Conservation (phyloP, 805 yeast genomes). For the Saccharomycopsis malanga region DNA sequence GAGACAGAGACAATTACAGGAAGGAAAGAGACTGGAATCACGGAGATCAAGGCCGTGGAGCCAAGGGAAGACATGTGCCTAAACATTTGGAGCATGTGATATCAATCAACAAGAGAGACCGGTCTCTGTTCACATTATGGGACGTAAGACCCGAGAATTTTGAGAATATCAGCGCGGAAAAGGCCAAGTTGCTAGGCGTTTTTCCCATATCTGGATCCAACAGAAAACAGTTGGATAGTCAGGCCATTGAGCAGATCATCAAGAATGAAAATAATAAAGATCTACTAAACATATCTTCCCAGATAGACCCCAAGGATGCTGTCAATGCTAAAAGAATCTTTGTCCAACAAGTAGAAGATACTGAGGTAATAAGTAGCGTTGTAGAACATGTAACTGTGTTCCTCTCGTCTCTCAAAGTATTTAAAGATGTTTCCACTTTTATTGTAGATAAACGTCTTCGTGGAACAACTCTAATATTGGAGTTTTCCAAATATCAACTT, state of each 20-base stretch:
- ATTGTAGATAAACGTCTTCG: slow-evolving; percentile 31
- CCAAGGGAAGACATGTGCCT: too few species aligned
- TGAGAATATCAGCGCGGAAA: slow-evolving; percentile 64
- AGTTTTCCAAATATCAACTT: slow-evolving; percentile 41
- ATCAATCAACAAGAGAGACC: slow-evolving; percentile 45
- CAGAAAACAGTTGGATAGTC: slow-evolving; percentile 29
- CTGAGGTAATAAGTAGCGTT: slow-evolving; percentile 29
- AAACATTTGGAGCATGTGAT: slow-evolving; percentile 33
- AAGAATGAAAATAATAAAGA: slow-evolving; percentile 12
- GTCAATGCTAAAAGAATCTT: slow-evolving; percentile 25
- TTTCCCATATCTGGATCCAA: slow-evolving; percentile 65
- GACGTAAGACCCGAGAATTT: slow-evolving; percentile 66
- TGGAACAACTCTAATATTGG: slow-evolving; percentile 38
- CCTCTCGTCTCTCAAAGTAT: slow-evolving; percentile 35
- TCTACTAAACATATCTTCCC: slow-evolving; percentile 23
- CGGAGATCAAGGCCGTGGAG: too few species aligned
- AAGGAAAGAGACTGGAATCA: too few species aligned
- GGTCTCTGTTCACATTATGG: slow-evolving; percentile 51
- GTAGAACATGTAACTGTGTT: slow-evolving; percentile 40
- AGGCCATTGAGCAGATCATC: slow-evolving; percentile 8
- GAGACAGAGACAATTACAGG: too few species aligned
- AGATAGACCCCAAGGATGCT: slow-evolving; percentile 27
- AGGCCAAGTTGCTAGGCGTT: slow-evolving; percentile 72
- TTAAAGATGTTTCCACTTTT: slow-evolving; percentile 34
- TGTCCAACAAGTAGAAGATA: slow-evolving; percentile 17